These are phyloP conservation scores for Botryotinia globosa DNA, from an alignment of 2,329 filamentous ascomycete genomes.

Conservation along the genomic window DNA sequence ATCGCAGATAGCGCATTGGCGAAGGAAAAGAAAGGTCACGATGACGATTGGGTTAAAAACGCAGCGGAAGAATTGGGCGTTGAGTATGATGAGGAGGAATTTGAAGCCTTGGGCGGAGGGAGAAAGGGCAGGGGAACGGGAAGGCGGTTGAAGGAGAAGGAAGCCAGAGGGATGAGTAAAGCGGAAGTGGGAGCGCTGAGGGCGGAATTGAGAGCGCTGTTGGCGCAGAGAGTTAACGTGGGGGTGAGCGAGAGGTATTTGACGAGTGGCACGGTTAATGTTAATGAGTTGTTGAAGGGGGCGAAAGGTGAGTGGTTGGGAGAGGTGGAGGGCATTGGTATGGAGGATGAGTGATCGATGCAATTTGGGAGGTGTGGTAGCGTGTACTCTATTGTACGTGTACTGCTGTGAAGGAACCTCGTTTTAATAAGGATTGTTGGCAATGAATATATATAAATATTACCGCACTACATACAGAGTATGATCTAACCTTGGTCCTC, in stretches of 20 bases:
- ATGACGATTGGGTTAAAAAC: slow-evolving; percentile 78
- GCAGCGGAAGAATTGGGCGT: slow-evolving; percentile 92
- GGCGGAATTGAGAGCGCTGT: slow-evolving; percentile 67
- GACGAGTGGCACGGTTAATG: slow-evolving; percentile 78
- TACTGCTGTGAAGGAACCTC: not conserved
- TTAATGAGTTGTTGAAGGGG: slow-evolving; percentile 67
- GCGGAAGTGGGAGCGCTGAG: slow-evolving; percentile 67
- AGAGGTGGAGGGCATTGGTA: slow-evolving; percentile 37
- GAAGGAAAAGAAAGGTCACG: slow-evolving; percentile 80
- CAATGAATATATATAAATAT: not conserved
- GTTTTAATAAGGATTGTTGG: not conserved
- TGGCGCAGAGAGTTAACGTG: slow-evolving; percentile 74
- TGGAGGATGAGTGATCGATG: slow-evolving; percentile 31
- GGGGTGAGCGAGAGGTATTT: slow-evolving; percentile 87
- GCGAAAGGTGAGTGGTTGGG: slow-evolving; percentile 51
- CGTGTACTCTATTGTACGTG: not conserved
- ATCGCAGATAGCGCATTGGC: slow-evolving; percentile 80
- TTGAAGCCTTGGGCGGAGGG: slow-evolving; percentile 60
- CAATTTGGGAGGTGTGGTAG: not conserved
- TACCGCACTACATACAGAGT: not conserved
- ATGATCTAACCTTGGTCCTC: not conserved
- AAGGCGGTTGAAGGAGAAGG: slow-evolving; percentile 70
- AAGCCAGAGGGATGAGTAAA: slow-evolving; percentile 66
- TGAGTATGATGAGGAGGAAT: slow-evolving; percentile 87
- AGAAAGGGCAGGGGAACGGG: slow-evolving; percentile 69